These are phyloP conservation scores for Globisporangium alternatum DNA, from an alignment of 352 stramenopile species.

Conservation along the genomic window DNA sequence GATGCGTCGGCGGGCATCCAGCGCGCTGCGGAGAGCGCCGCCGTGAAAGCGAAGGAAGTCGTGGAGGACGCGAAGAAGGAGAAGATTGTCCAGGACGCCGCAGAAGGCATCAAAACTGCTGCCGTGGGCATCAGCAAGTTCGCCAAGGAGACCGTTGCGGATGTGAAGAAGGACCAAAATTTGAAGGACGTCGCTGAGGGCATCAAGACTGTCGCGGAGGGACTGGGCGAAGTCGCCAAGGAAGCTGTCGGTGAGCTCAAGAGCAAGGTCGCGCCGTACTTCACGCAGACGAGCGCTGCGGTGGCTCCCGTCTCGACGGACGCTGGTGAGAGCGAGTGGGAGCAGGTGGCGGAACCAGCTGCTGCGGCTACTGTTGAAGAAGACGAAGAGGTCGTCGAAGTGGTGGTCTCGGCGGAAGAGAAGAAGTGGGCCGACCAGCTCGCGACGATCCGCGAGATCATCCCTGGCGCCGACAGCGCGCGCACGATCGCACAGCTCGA, in stretches of 20 bases:
- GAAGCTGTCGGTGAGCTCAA: slow-evolving; percentile 24
- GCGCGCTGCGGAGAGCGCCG: slow-evolving; percentile 10
- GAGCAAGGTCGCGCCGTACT: slow-evolving; percentile 29
- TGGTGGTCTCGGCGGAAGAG: slow-evolving; percentile 50
- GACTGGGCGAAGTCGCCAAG: slow-evolving; percentile 14
- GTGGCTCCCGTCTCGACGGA: slow-evolving; percentile 9
- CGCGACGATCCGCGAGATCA: slow-evolving; percentile 66
- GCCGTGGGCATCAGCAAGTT: slow-evolving; percentile 16
- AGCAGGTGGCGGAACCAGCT: slow-evolving; percentile 41
- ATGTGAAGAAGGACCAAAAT: slow-evolving; percentile 9
- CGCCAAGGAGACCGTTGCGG: slow-evolving; percentile 9
- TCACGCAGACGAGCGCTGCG: slow-evolving; percentile 11
- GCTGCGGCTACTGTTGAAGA: slow-evolving; percentile 18
- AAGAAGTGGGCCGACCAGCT: slow-evolving; percentile 71
- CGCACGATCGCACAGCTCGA: slow-evolving; percentile 63
- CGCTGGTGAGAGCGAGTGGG: slow-evolving; percentile 49
- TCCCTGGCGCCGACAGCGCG: slow-evolving; percentile 48
- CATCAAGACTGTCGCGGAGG: slow-evolving; percentile 10
- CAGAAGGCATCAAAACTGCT: slow-evolving; percentile 11
- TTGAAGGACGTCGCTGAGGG: slow-evolving; percentile 12
- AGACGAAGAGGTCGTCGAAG: slow-evolving; percentile 24
- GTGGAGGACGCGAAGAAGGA: slow-evolving; percentile 15
- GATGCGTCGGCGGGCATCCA: slow-evolving; percentile 32
- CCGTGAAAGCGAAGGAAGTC: neutral
- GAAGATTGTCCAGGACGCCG: slow-evolving; percentile 11